Percentiles rank a stretch among this genome's conserved stretches.
These are phyloP conservation scores for Wickerhamomyces sydowiorum DNA, from an alignment of 805 yeast species.

Conservation along the genomic window DNA sequence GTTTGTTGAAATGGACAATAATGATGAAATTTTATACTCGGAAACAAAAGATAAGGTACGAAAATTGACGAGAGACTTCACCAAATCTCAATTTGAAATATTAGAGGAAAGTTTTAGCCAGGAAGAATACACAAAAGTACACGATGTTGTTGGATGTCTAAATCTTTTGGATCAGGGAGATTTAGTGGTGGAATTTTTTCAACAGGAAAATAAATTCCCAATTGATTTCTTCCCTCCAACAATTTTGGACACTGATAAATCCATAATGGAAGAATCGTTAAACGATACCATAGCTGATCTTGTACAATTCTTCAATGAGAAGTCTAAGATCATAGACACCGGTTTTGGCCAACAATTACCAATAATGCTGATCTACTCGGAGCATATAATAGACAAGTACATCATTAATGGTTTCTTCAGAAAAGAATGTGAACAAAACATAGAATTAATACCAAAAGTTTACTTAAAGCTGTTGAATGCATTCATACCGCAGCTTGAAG, in stretches of 20 bases:
- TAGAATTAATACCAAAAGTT: conserved; percentile 26
- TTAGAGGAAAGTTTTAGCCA: conserved; percentile 12
- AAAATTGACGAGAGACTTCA: conserved; percentile 9
- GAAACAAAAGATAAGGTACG: conserved; percentile 6
- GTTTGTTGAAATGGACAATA: conserved; percentile 17
- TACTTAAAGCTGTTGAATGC: conserved; percentile 23
- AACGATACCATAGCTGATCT: conserved; percentile 22
- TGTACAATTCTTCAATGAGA: conserved; percentile 26
- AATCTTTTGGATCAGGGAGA: conserved; percentile 29
- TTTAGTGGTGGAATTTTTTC: conserved; percentile 33
- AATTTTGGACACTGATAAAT: conserved; percentile 18
- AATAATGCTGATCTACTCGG: conserved; percentile 31
- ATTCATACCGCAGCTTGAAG: conserved; percentile 30
- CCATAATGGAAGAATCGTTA: conserved; percentile 19
- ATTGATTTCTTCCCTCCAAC: conserved; percentile 24
- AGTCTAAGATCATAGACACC: conserved; percentile 30
- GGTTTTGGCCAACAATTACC: conserved; percentile 35
- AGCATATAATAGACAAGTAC: conserved; percentile 32
- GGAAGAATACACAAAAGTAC: conserved; percentile 17
- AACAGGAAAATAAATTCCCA: conserved; percentile 29
- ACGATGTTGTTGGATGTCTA: conserved; percentile 18
- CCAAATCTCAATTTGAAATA: conserved; percentile 15
- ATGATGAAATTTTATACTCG: conserved; percentile 9
- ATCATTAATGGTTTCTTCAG: conserved; percentile 22
- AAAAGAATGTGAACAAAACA: conserved; percentile 19